Evolutionary conservation across 2,329 filamentous ascomycete genomes (phyloP), one percentile per base, ranked within the genome.

Genomic region (Fonsecaea nubica): DNA sequence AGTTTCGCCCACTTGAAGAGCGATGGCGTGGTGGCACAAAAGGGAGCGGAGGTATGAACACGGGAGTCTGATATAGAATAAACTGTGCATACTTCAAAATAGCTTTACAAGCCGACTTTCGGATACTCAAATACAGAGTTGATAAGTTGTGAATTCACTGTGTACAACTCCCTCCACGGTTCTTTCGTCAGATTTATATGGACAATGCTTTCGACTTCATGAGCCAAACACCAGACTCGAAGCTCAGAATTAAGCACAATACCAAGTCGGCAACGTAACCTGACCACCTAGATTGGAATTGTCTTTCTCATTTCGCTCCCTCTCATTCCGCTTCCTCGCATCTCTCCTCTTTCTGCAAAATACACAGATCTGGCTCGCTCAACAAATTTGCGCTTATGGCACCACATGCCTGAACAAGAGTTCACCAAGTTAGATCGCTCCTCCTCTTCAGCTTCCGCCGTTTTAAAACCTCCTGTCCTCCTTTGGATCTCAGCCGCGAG

Each of bases 391-490:
- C 42, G 3, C 2, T 21, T 3, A 6, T 9, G 10, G 42, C 2
- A 8, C 21, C 21, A 15, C 32, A 45, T 55, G 2, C 33, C 18
- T 55, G 25, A 13, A 32, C 36, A 40, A 2, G 35, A 10, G 32
- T 18, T 45, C 35, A 86, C 80, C 85, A 85, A 74, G 82, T 85
- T 76, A 86, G 74, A 58, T 75, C 78, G 70, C 76, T 81, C 75
- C 85, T 80, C 30, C 84, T 83, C 80, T 85, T 88, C 63, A 80
- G 74, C 72, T 80, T 78, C 75, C 87, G 80, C 74, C 86, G 80
- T 76, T 81, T 82, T 70, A 89, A 70, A 57, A 84, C 79, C 75
- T 82, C 82, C 73, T 84, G 77, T 30, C 87, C 87, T 59, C 81
- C 84, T 73, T 82, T 81, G 25, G 80, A 81, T 73, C 80, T 79